Evolutionary conservation across 768 basidiomycete genomes (phyloP), one percentile per base, ranked within the genome.

Genomic region (Xerocomus potaroensis): DNA sequence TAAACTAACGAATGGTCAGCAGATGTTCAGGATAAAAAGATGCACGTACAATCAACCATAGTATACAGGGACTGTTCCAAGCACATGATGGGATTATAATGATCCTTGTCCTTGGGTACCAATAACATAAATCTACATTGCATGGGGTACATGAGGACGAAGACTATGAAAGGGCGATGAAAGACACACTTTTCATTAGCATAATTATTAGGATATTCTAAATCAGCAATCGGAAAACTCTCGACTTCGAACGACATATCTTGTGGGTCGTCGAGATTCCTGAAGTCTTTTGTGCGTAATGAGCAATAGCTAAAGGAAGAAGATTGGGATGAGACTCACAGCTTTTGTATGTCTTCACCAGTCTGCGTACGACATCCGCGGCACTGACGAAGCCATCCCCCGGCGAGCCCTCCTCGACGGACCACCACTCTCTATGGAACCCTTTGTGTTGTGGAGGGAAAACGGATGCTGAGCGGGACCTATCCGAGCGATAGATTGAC

Each of bases 21-120:
- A 18, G 38, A 16, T 5, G 47, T 11, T 10, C 8, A 30, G 14
- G 26, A 26, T n/a, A 5, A 64, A 27, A 26, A n/a, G 61, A 0
- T 3, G 78, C 26, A 54, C 63, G n/a, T 48, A 86, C 87, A 76
- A 66, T 87, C 78, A 48, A 90, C 67, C 37, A 91, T 89, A 40
- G 80, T 80, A 62, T 82, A 75, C 23, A 92, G 65, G 10, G 83
- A 76, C 49, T 75, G 73, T 68, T 88, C 84, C 27, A 92, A 70
- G 59, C 86, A 86, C 73, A 84, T 76, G 46, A 92, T 83, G 12
- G 90, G 90, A 61, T 87, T 85, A 65, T 91, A 92, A 54, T 91
- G 87, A 56, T 92, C 88, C 55, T 81, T 81, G 71, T 92, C 89
- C 58, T 82, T 87, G 24, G 90, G 90, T 35, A 76, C 80, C 43